These are phyloP conservation scores for Ascocoryne sarcoides DNA, from an alignment of 2,329 filamentous ascomycete genomes.

Conservation along the genomic window DNA sequence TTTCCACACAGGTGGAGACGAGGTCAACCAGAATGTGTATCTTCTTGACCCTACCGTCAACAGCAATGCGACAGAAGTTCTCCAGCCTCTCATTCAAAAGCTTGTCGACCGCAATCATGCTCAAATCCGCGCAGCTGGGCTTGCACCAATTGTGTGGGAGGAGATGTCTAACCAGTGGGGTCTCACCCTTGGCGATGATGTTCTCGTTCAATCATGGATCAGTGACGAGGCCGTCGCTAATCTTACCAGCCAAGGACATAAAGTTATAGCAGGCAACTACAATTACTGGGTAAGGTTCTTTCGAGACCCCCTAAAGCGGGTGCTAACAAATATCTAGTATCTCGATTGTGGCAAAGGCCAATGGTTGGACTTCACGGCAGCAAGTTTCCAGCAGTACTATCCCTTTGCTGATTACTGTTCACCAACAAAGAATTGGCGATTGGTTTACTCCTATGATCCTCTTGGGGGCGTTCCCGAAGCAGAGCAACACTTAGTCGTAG, in stretches of 20 bases:
- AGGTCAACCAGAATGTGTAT: conserved; percentile 72
- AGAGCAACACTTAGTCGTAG: conserved; percentile 59
- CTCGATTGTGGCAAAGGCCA: conserved; percentile 76
- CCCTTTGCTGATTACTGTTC: conserved; percentile 77
- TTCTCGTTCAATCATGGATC: conserved; percentile 73
- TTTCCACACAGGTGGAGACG: conserved; percentile 84
- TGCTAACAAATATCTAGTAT: conserved; percentile 42
- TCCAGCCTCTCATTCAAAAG: conserved; percentile 68
- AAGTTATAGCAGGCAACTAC: conserved; percentile 67
- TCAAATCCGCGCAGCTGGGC: conserved; percentile 51
- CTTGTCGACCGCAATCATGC: conserved; percentile 65
- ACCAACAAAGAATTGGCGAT: conserved; percentile 72
- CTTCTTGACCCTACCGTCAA: conserved; percentile 62
- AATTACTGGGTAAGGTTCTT: conserved; percentile 43
- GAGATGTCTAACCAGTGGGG: conserved; percentile 78
- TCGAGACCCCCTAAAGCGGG: neutral
- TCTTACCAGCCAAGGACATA: conserved; percentile 54
- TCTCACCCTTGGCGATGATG: conserved; percentile 59
- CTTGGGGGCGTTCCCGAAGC: conserved; percentile 51
- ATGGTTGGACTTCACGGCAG: conserved; percentile 63
- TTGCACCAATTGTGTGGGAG: conserved; percentile 78
- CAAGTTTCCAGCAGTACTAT: conserved; percentile 43
- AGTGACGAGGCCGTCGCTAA: conserved; percentile 50
- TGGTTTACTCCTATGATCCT: conserved; percentile 75
- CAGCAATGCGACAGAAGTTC: conserved; percentile 53